Evolutionary conservation across 2,329 filamentous ascomycete genomes (phyloP).

Genomic region (Aspergillus sp.): DNA sequence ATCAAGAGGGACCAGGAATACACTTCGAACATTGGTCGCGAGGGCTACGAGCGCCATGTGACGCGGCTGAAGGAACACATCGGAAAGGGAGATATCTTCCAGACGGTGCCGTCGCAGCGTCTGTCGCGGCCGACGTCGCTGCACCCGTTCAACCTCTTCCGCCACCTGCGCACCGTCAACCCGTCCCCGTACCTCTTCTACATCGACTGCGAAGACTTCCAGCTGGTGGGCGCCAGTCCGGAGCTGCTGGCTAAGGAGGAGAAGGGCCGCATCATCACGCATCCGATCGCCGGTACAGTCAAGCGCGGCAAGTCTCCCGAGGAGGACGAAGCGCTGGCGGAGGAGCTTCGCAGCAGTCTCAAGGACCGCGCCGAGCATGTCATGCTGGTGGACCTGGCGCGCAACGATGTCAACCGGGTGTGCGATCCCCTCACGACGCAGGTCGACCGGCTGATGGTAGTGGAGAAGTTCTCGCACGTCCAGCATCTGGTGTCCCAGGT

Average conservation of each 20-base stretch:
- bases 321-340: conserved; percentile 77
- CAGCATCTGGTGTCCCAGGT: conserved; percentile 97
- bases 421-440: conserved; percentile 86
- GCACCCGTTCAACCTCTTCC: conserved; percentile 97
- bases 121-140: conserved; percentile 84
- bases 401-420: conserved; percentile 95
- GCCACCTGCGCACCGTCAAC: conserved; percentile 93
- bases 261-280: conserved; percentile 82
- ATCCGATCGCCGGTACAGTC: conserved; percentile 95
- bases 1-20: conserved; percentile 74
- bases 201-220: conserved; percentile 85
- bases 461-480: conserved; percentile 92
- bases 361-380: conserved; percentile 96
- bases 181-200: conserved; percentile 98
- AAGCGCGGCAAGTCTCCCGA: conserved; percentile 76
- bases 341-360: conserved; percentile 71
- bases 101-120: conserved; percentile 91
- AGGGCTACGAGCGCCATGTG: conserved; percentile 90
- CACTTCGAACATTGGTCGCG: conserved; percentile 84
- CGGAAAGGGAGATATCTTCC: conserved; percentile 88
- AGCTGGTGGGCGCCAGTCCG: conserved; percentile 91
- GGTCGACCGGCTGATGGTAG: conserved; percentile 91
- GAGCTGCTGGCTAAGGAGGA: conserved; percentile 93
- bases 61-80: conserved; percentile 86
- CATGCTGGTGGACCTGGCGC: conserved; percentile 93